A percentile compares a stretch with the other conserved stretches of the same genome.
phyloP scores from a whole-genome alignment of 1,284 basidiomycete genomes.

The Sutorius eximius region DNA sequence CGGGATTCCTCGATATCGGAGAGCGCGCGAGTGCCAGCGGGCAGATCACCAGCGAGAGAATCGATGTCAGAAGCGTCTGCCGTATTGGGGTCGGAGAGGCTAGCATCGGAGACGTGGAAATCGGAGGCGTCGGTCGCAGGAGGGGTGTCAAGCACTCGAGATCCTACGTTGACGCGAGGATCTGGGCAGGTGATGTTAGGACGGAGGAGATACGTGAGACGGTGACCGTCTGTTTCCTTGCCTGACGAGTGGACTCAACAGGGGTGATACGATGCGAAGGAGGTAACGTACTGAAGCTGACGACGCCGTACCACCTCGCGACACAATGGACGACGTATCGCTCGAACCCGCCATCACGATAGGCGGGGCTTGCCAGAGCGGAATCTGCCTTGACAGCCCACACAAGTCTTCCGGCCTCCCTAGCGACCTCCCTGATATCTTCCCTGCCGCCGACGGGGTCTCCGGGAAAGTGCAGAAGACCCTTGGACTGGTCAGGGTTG shows the following conservation, averaged over 20 bases:
- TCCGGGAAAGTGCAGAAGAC: constrained; percentile 38
- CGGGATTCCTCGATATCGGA: constrained; percentile 32
- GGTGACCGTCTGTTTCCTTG: constrained; percentile 61
- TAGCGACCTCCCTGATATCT: constrained; percentile 59
- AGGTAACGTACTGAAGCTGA: constrained; percentile 72
- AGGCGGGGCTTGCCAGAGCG: constrained; percentile 7
- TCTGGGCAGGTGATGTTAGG: constrained; percentile 69
- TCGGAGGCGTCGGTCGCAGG: constrained; percentile 65
- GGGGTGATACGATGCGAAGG: not conserved
- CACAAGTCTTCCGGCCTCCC: constrained; percentile 64
- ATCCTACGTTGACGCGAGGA: constrained; percentile 7
- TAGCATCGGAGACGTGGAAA: constrained; percentile 38
- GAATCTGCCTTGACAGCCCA: constrained; percentile 51
- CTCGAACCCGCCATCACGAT: constrained; percentile 61
- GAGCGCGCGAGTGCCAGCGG: constrained; percentile 14
- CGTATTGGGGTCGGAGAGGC: constrained; percentile 16
- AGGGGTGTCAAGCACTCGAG: constrained; percentile 57
- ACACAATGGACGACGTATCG: constrained; percentile 80
- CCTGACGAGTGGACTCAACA: constrained; percentile 42
- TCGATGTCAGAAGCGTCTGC: constrained; percentile 24
- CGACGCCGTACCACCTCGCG: constrained; percentile 72
- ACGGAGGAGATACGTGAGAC: constrained; percentile 74
- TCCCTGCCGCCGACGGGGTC: constrained; percentile 51
- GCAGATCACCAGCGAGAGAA: constrained; percentile 14
- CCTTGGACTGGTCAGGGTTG: constrained; percentile 44